Base-by-base conservation (phyloP, 352 stramenopile genomes). In the Peronosclerospora sorghi region DNA sequence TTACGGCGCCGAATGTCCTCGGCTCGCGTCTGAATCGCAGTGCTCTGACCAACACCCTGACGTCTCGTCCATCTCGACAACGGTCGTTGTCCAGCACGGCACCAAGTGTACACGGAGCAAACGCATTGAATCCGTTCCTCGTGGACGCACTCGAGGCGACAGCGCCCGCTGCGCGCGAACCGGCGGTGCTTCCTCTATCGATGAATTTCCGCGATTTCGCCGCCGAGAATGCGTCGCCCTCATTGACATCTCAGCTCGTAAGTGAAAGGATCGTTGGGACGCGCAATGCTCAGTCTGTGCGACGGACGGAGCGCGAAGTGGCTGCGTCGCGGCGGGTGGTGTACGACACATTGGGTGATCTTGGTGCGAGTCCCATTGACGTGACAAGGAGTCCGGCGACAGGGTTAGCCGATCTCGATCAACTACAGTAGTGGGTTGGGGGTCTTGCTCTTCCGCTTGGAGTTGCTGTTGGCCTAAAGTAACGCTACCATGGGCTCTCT, bases 1-100 rank as follows among this genome's bases (percentile, higher is more conserved):
- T 59, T 41, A 68, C 59, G 28, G 59, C 59, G 10, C 59, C 59
- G 5, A 64, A 64, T 19, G 59, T 64, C 17, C 41, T 68, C 17
- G 53, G 46, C 32, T 58, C 59, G 13, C 54, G 54, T 32, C 44
- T 59, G 26, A 66, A 62, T 20, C 48, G 48, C 6, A 66, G 39
- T n/a, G 38, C 21, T 23, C 23, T 35, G 13, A 19, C 50, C 19
- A 44, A 45, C 17, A 15, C 37, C 21, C 17, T 48, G 13, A 29
- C 29, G 5, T 28, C 46, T n/a, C 48, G 54, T 42, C 41, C 58
- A 43, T 21, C 24, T 10, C 54, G 56, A 13, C 54, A 68, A 39
- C 46, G 54, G 23, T 64, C 54, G 21, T 24, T 64, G 13, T 64
- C 59, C 4, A 68, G 53, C 29, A 51, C 32, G 18, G 20, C 41